Evolutionary conservation across 805 yeast genomes (phyloP), one percentile per base, ranked within the genome.

Genomic region (Ogataea ganodermae): DNA sequence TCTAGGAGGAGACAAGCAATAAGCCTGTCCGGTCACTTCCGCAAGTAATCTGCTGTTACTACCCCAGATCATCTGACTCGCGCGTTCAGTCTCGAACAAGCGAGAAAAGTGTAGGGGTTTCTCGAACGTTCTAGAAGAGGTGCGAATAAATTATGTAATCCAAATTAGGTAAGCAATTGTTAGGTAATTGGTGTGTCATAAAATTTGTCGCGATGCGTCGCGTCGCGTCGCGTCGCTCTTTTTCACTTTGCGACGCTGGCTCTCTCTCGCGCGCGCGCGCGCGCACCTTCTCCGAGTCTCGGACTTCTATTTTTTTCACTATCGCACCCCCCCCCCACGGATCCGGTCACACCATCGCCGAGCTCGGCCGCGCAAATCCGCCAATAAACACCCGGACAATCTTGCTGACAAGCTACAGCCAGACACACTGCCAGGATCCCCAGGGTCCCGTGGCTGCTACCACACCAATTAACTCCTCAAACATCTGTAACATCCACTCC

Each of bases 341-440:
- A n/a, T 28, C 39, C 28, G 28, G 39, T 35, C 35, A 21, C 28
- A 35, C 39, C 39, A 35, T 35, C 22, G 28, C 39, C 39, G 39
- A 35, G 39, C 28, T 35, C 39, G 39, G 39, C 6, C 18, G 26
- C 39, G 26, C 39, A 28, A 14, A 21, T 12, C 28, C 39, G 39
- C 39, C 39, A 35, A 35, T 35, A 3, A 35, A 22, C n/a, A 22
- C 28, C 18, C 28, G 28, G 28, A 21, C 39, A 35, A 21, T 35
- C 22, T 21, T 18, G 39, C 39, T 35, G 21, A 35, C 39, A 13
- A 28, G 20, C 39, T 35, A 35, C 28, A 22, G 27, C 39, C 28
- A 14, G 39, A 8, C 35, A 12, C 28, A 6, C n/a, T n/a, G 18
- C 8, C 10, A 10, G 10, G 10, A n/a, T n/a, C n/a, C n/a, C n/a